Conservation (phyloP, 176 grass and related monocot species). For the Themeda triandra region DNA sequence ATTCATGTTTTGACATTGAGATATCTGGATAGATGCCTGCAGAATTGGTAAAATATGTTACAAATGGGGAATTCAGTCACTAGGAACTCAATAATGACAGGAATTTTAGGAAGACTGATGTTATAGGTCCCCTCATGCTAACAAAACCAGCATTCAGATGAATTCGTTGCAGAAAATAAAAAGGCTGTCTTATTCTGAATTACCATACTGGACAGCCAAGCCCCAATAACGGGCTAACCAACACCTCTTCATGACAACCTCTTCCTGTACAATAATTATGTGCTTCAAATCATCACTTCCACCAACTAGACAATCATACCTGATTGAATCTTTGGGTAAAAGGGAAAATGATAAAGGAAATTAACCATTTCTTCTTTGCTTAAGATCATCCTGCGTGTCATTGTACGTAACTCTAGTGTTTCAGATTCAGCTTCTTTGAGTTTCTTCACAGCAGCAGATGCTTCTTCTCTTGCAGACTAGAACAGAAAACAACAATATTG, state of each 20-base stretch:
- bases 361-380: slow-evolving; percentile 87
- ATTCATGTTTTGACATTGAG: slow-evolving; percentile 75
- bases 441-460: slow-evolving; percentile 41
- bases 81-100: neutral
- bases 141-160: neutral
- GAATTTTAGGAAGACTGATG: neutral
- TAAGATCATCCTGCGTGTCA: slow-evolving; percentile 88
- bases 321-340: slow-evolving; percentile 14
- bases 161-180: neutral
- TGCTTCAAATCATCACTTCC: slow-evolving; percentile 18
- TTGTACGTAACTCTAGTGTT: slow-evolving; percentile 64
- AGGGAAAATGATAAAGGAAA: neutral
- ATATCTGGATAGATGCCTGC: slow-evolving; percentile 89
- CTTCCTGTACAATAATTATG: slow-evolving; percentile 53
- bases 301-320: neutral
- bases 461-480: slow-evolving; percentile 66
- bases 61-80: neutral
- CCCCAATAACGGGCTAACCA: slow-evolving; percentile 97
- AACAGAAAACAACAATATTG: slow-evolving; percentile 28
- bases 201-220: slow-evolving; percentile 83
- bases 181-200: neutral
- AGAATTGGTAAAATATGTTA: neutral
- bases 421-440: slow-evolving; percentile 74
- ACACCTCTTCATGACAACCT: slow-evolving; percentile 91
- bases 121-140: neutral